These are phyloP conservation scores for Piper betle DNA, from an alignment of 164 flowering plant species.

Conservation along the genomic window DNA sequence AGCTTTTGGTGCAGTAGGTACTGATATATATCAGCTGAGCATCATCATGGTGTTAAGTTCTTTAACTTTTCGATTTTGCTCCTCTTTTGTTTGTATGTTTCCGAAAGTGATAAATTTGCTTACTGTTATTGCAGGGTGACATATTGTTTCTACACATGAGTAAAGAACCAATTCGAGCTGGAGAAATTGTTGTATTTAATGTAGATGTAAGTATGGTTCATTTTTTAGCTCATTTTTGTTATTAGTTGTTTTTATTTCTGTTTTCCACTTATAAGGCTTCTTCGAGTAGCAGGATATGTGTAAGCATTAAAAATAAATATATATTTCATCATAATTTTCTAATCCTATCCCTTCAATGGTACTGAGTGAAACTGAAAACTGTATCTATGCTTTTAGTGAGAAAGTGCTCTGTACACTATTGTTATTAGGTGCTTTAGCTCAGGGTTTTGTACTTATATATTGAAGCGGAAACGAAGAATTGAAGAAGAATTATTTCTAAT, in stretches of 20 bases:
- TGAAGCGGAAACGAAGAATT: too few relatives aligned
- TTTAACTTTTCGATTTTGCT: neutral
- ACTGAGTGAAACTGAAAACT: too few relatives aligned
- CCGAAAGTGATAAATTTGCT: neutral
- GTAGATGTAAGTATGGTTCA: slow-evolving; percentile 42
- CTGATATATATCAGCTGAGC: too few relatives aligned
- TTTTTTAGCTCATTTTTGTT: neutral
- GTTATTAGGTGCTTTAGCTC: neutral
- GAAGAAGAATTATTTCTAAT: too few relatives aligned
- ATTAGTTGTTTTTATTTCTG: too few relatives aligned
- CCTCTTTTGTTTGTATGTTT: neutral
- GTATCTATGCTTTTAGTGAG: neutral
- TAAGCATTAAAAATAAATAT: too few relatives aligned
- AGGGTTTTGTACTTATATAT: neutral
- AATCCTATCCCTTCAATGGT: too few relatives aligned
- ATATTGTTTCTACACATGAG: slow-evolving; percentile 73
- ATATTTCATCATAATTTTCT: too few relatives aligned
- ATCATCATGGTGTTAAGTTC: too few relatives aligned
- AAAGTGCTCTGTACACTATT: neutral
- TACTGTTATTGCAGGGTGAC: slow-evolving; percentile 44
- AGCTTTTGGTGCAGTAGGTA: too few relatives aligned
- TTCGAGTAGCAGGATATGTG: too few relatives aligned
- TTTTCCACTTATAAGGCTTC: too few relatives aligned
- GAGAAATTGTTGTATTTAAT: slow-evolving; percentile 72
- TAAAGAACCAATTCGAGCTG: slow-evolving; percentile 74